Conservation (phyloP, 495 filamentous ascomycete genomes). For the Aspergillus coremiiformis region DNA sequence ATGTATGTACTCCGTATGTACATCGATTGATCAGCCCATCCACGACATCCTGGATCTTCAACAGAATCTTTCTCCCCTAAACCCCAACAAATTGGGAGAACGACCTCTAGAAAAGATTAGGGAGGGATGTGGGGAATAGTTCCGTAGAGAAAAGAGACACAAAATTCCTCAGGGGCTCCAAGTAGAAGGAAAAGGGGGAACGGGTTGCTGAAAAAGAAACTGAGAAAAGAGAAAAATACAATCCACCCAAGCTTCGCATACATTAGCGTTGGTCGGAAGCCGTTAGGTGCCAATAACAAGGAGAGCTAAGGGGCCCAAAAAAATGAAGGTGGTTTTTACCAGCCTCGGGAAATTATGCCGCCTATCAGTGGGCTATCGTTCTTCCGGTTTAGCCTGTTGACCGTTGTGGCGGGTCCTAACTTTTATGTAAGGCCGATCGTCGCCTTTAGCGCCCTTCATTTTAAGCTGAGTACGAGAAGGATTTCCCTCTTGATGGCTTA, state of each 20-base stretch:
- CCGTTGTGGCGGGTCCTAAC: constrained; percentile 8
- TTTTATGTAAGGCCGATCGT: constrained; percentile 6
- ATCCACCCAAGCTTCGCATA: background rate
- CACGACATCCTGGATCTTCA: background rate
- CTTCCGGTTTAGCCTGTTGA: background rate
- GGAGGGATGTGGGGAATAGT: no score
- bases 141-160: background rate
- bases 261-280: constrained; percentile 5
- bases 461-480: no score
- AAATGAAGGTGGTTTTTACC: background rate
- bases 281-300: constrained; percentile 11
- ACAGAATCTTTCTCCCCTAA: background rate
- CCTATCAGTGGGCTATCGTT: background rate
- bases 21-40: constrained; percentile 2
- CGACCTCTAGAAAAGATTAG: background rate
- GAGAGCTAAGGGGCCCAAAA: background rate
- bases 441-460: background rate
- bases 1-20: no score
- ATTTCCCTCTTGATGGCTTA: no score
- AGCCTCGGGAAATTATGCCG: background rate
- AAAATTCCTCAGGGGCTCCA: background rate
- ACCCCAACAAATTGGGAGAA: background rate
- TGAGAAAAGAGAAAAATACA: constrained; percentile 1
- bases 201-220: background rate
- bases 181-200: background rate